These are phyloP conservation scores for Pestalotiopsis fici DNA, from an alignment of 2,329 filamentous ascomycete genomes.

Conservation along the genomic window DNA sequence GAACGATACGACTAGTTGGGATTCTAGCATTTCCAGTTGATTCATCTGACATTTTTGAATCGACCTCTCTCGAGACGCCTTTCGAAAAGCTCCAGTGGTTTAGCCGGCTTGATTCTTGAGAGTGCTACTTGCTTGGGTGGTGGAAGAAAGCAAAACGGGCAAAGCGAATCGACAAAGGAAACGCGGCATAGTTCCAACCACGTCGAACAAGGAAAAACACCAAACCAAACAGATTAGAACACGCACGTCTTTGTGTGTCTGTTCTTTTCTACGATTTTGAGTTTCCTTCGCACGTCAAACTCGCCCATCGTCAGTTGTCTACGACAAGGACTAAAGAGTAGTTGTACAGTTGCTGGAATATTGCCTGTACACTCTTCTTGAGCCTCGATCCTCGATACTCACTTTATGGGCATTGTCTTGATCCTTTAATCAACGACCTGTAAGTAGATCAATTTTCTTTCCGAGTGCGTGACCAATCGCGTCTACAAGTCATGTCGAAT, in stretches of 20 bases:
- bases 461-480: background rate
- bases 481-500: background rate
- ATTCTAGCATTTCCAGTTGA: background rate
- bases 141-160: conserved; percentile 1
- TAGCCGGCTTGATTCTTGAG: background rate
- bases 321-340: background rate
- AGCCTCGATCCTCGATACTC: conserved; percentile 16
- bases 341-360: conserved; percentile 41
- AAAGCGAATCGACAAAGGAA: background rate
- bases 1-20: background rate
- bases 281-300: background rate
- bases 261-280: background rate
- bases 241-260: background rate
- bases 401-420: background rate
- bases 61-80: background rate
- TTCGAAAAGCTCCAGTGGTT: background rate
- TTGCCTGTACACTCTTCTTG: conserved; percentile 33
- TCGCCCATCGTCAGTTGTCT: background rate
- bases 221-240: background rate
- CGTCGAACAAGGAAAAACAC: background rate
- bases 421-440: background rate
- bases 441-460: background rate
- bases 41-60: background rate
- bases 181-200: background rate
- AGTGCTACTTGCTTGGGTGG: background rate